Evolutionary conservation across 495 filamentous ascomycete genomes (phyloP).

Genomic region (Tuber calosporum): DNA sequence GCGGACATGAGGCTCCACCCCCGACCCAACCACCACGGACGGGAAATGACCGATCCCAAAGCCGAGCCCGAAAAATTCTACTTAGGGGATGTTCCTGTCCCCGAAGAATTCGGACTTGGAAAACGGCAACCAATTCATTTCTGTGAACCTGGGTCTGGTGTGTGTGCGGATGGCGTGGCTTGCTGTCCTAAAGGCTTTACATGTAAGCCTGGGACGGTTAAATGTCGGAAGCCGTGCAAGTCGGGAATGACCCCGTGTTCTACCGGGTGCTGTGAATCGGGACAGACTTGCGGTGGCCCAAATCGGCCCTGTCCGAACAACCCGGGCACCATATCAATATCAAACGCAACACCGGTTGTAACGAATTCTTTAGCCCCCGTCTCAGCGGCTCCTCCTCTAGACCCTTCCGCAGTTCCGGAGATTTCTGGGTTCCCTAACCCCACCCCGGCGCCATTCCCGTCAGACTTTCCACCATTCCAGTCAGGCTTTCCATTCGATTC

Average conservation of each 20-base stretch:
- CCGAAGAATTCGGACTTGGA: background rate
- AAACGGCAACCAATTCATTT: slow-evolving; percentile 13
- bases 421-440: too few relatives aligned
- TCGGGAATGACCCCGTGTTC: background rate
- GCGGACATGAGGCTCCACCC: background rate
- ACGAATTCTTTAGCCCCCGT: too few relatives aligned
- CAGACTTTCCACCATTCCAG: too few relatives aligned
- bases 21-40: too few relatives aligned
- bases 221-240: slow-evolving; percentile 8
- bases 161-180: slow-evolving; percentile 3
- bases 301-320: background rate
- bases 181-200: slow-evolving; percentile 14
- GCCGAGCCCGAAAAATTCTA: background rate
- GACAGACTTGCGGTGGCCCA: slow-evolving; percentile 5
- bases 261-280: slow-evolving; percentile 12
- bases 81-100: background rate
- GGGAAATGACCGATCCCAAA: background rate
- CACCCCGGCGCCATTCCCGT: too few relatives aligned
- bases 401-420: too few relatives aligned
- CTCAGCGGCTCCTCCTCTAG: too few relatives aligned
- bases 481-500: too few relatives aligned
- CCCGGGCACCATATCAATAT: too few relatives aligned
- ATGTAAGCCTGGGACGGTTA: slow-evolving; percentile 7
- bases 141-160: background rate
- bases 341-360: background rate